Base-by-base conservation (phyloP, 2,329 filamentous ascomycete species). In the Fusarium sp. region DNA sequence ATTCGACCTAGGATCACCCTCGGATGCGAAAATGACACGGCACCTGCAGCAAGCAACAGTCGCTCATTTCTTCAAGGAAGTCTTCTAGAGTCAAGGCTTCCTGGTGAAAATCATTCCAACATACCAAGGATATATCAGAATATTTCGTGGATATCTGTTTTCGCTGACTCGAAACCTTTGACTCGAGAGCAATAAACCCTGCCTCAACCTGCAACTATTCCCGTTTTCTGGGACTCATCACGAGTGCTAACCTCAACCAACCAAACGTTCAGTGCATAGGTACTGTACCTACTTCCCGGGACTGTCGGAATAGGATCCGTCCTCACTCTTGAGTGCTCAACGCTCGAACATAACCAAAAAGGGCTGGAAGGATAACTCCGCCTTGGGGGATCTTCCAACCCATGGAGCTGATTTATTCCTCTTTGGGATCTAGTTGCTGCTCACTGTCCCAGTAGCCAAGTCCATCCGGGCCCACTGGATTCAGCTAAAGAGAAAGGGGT, bases 21-120 rank as follows among this genome's bases (percentile, higher is more conserved):
- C 49, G 65, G 56, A 66, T 69, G 50, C 55, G 54, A 65, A 71
- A 74, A 74, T 62, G 71, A 54, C 63, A 72, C 62, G 63, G 71
- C 71, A 72, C 62, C 49, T 73, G 70, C 46, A 71, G 56, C 47
- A 46, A 25, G 17, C 27, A 60, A 13, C 38, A 65, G 58, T 33
- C 42, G 12, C 22, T 56, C 25, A 20, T 66, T 29, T 22, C 62
- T 22, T 49, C 33, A 41, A 27, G 27, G 59, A 50, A 47, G 27
- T 38, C 55, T 58, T 58, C 45, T 42, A 52, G 38, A 41, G 20
- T 41, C 60, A 66, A 70, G 47, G 25, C 35, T 67, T 58, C 70
- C 70, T 14, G 44, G 70, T 36, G 53, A 57, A 70, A 58, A 72
- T 64, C 65, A 44, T 57, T 45, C 36, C 29, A 27, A 41, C 22